Conservation (phyloP, 2,329 filamentous ascomycete genomes). For the Cladophialophora bantiana region DNA sequence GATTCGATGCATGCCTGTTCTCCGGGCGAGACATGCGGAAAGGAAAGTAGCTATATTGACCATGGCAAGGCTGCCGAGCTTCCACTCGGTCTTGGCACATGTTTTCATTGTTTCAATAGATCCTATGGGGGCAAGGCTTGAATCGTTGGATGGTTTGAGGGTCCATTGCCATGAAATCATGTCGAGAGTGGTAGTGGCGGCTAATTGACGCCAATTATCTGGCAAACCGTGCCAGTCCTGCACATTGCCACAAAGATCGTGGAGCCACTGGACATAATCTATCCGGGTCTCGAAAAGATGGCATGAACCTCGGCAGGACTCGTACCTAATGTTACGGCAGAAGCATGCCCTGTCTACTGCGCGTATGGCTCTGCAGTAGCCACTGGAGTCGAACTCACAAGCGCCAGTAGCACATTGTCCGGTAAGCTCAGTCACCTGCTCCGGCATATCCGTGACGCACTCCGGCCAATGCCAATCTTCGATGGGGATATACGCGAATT, state of each 20-base stretch:
- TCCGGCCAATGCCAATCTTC: constrained; percentile 45
- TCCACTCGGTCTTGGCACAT: constrained; percentile 42
- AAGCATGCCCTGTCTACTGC: constrained; percentile 45
- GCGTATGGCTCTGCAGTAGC: constrained; percentile 44
- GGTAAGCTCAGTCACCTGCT: constrained; percentile 36
- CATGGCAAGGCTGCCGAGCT: constrained; percentile 40
- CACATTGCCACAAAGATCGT: constrained; percentile 43
- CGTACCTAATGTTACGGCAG: constrained; percentile 43
- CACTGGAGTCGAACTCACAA: constrained; percentile 43
- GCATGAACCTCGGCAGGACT: constrained; percentile 43
- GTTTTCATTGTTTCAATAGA: constrained; percentile 20
- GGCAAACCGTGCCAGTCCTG: constrained; percentile 45
- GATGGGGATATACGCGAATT: constrained; percentile 42
- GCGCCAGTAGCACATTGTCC: constrained; percentile 44
- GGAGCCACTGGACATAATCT: constrained; percentile 46
- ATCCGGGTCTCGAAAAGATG: constrained; percentile 45
- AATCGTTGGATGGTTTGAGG: constrained; percentile 34
- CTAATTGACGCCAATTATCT: constrained; percentile 42
- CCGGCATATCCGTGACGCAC: constrained; percentile 41
- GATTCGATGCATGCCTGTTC: constrained; percentile 14
- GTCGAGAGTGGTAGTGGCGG: constrained; percentile 40
- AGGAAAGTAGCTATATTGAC: constrained; percentile 40
- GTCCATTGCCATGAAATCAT: constrained; percentile 47
- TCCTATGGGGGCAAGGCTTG: constrained; percentile 10
- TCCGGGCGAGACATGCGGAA: constrained; percentile 28